Percentiles rank a stretch among this genome's conserved stretches.
These are phyloP conservation scores for Penicillium janthinellum DNA, from an alignment of 2,329 filamentous ascomycete species.

Conservation along the genomic window DNA sequence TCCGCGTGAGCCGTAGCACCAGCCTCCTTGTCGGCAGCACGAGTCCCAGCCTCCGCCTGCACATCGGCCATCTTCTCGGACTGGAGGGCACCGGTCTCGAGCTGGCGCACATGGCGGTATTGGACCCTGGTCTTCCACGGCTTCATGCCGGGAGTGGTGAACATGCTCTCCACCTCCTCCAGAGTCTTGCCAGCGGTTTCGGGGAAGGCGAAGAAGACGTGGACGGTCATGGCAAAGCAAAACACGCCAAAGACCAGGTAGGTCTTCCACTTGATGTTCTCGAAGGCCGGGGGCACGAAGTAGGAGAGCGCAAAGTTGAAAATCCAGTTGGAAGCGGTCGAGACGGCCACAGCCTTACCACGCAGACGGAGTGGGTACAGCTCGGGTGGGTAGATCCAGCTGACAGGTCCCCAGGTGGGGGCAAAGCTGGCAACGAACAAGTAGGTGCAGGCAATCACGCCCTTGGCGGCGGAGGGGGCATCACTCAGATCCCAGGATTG, in stretches of 20 bases:
- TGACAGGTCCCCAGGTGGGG: slow-evolving; percentile 63
- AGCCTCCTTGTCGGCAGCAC: slow-evolving; percentile 8
- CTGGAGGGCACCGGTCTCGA: slow-evolving; percentile 19
- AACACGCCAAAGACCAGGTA: slow-evolving; percentile 77
- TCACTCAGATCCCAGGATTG: slow-evolving; percentile 42
- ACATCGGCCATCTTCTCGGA: slow-evolving; percentile 18
- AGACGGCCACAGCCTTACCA: slow-evolving; percentile 64
- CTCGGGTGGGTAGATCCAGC: slow-evolving; percentile 63
- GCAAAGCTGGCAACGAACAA: slow-evolving; percentile 72
- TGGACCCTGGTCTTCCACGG: slow-evolving; percentile 24
- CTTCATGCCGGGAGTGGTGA: slow-evolving; percentile 46
- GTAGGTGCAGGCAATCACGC: slow-evolving; percentile 71
- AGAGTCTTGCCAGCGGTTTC: slow-evolving; percentile 64
- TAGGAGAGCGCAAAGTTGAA: slow-evolving; percentile 60
- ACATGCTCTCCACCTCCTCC: slow-evolving; percentile 76
- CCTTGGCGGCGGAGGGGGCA: slow-evolving; percentile 59
- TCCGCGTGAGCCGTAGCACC: slow-evolving; percentile 3
- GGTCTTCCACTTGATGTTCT: slow-evolving; percentile 59
- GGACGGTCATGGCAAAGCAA: slow-evolving; percentile 66
- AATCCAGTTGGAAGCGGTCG: slow-evolving; percentile 65
- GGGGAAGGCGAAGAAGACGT: slow-evolving; percentile 59
- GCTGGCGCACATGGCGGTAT: slow-evolving; percentile 20
- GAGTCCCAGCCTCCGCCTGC: slow-evolving; percentile 15
- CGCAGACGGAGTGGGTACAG: slow-evolving; percentile 64
- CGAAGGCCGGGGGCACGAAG: slow-evolving; percentile 60